These are phyloP conservation scores for Stentor coeruleus DNA, from an alignment of 73 alveolate species.

Conservation along the genomic window DNA sequence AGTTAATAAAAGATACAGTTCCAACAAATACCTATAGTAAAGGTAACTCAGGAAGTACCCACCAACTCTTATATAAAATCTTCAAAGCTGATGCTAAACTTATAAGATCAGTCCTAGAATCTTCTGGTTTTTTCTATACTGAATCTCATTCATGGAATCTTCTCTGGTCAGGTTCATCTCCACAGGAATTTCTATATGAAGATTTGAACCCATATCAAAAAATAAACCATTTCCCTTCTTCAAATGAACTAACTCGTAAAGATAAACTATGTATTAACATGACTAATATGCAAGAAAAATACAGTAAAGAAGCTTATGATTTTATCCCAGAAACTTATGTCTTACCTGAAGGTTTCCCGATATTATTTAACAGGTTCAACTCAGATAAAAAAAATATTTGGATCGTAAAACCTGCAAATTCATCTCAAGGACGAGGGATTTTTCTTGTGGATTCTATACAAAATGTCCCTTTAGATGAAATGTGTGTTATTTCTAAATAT, in stretches of 20 bases:
- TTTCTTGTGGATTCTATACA: conserved; percentile 61
- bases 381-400: conserved; percentile 35
- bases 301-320: conserved; percentile 51
- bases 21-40: background rate
- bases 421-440: conserved; percentile 78
- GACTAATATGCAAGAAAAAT: conserved; percentile 58
- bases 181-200: conserved; percentile 54
- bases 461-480: conserved; percentile 78
- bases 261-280: conserved; percentile 66
- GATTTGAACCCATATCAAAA: conserved; percentile 59
- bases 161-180: conserved; percentile 53
- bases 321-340: conserved; percentile 73
- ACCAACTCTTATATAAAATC: background rate
- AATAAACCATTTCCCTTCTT: conserved; percentile 75
- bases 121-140: conserved; percentile 8
- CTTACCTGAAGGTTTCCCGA: conserved; percentile 66
- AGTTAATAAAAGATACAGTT: background rate
- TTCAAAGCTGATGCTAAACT: conserved; percentile 26
- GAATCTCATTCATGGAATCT: conserved; percentile 54
- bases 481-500: conserved; percentile 65
- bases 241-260: conserved; percentile 69
- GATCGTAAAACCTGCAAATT: conserved; percentile 77
- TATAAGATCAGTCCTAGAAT: conserved; percentile 28
- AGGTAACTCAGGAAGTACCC: background rate
- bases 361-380: conserved; percentile 45